Base-by-base conservation (phyloP, 768 basidiomycete species). In the Pulveroboletus frians region DNA sequence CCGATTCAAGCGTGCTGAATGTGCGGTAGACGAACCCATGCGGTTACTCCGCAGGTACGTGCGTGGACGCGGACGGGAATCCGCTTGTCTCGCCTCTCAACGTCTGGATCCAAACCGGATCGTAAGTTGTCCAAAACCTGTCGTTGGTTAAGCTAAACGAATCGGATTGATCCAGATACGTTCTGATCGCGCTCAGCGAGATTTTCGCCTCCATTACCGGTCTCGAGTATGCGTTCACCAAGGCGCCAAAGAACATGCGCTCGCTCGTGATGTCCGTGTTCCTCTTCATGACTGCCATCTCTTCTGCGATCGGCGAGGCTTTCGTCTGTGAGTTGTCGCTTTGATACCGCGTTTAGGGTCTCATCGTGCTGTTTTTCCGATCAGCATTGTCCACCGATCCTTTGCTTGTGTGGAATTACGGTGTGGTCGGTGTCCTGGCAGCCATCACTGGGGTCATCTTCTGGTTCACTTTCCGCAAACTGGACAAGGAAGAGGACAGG, bases 201-300 rank as follows among this genome's bases (percentile, higher is more conserved):
- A 90, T 92, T 62, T 75, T 89, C 41, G 85, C 85, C 1, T 83
- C 83, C 5, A 87, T 92, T 68, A 90, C 88, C 0, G 84, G 85
- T 8, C 76, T 92, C 50, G 88, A 92, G 65, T 91, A 91, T 58
- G 88, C 88, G n/a, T 92, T 85, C 71, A 88, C 85, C 26, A 90
- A 92, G 68, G 90, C 89, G n/a, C 91, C 91, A 13, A 81, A 73
- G 67, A 87, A 87, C 69, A 92, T 92, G 92, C 80, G 82, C 23
- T 89, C 87, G 39, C 78, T 92, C 50, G 88, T 93, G 48, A 88
- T 88, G 85, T 71, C 79, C 29, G 51, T 83, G 27, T 84, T 79
- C 70, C 65, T 85, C 32, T 80, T 83, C 65, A 81, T 67, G 62
- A 73, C 65, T 18, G 83, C 86, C 3, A 37, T 88, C 39, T 69